Conservation (phyloP, 192 early-diverging fungal species). For the Gaertneriomyces sp. region DNA sequence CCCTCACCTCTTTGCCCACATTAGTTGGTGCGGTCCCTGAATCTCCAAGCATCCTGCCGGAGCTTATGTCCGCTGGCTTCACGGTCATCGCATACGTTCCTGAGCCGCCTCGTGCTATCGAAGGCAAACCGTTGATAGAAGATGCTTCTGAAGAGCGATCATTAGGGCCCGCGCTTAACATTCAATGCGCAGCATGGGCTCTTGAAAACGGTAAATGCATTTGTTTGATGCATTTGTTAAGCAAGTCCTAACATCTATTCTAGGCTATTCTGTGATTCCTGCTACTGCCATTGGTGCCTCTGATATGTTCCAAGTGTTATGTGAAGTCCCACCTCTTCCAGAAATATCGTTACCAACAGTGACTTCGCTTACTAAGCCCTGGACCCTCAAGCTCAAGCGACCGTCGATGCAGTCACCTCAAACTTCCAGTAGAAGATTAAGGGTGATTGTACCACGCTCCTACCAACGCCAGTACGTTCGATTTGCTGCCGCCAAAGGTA, state of each 20-base stretch:
- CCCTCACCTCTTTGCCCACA: too few species aligned
- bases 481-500: constrained; percentile 12
- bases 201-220: background rate
- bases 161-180: too few species aligned
- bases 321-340: constrained; percentile 15
- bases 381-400: background rate
- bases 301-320: constrained; percentile 28
- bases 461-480: constrained; percentile 34
- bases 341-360: background rate
- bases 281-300: constrained; percentile 22
- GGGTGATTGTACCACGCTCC: constrained; percentile 25
- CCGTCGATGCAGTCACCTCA: background rate
- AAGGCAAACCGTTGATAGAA: too few species aligned
- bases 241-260: too few species aligned
- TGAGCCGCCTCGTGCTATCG: too few species aligned
- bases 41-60: background rate
- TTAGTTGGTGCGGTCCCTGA: constrained; percentile 26
- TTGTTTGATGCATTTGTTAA: too few species aligned
- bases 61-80: constrained; percentile 3
- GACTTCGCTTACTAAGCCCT: background rate
- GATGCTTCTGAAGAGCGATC: too few species aligned
- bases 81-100: background rate
- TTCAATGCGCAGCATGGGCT: constrained; percentile 1
- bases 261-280: constrained; percentile 22
- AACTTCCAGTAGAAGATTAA: constrained; percentile 9